Base-by-base conservation (phyloP, 2,329 filamentous ascomycete genomes). In the Botrytis cinerea region DNA sequence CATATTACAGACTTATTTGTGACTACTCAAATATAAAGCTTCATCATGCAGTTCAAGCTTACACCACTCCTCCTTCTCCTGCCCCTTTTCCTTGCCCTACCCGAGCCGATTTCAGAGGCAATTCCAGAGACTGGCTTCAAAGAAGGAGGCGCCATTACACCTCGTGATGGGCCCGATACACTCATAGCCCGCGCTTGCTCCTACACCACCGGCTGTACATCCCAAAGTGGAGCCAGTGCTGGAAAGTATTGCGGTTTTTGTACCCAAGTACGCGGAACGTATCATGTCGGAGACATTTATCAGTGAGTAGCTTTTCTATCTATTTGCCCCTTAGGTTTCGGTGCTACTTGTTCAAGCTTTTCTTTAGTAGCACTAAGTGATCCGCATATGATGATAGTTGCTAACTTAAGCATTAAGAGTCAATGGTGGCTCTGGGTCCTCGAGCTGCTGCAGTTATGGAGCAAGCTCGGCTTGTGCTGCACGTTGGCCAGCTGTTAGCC, bases 171-270 rank as follows among this genome's bases (percentile, higher is more conserved):
- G 10, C 22, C 54, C 10, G 51, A 28, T 38, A 72, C 62, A 48
- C 71, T 72, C 40, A 25, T 72, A 46, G 62, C 62, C 8, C 71
- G 62, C 20, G 71, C 62, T 40, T 72, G 62, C 32, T 72, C 51
- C 22, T 72, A 72, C 22, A 68, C 4, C 25, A 72, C 62, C 38
- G 72, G 48, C 12, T 72, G 57, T 38, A n/a, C 48, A 46, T 70
- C 72, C 32, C 46, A 71, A 64, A 48, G 46, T 2, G 72, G 67
- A 28, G 67, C 67, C 25, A 63, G 46, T 46, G 59, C 72, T 54
- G 72, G 66, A 25, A 73, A 62, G n/a, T 73, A 73, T 57, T 73
- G 72, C 14, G 72, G 72, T 22, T 73, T 73, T 68, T 73, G 72
- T 48, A 73, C 43, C 9, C 72, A 73, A 54, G 72, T 73, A 40